These are phyloP conservation scores for Pleurostoma richardsiae DNA, from an alignment of 2,329 filamentous ascomycete species.

Conservation along the genomic window DNA sequence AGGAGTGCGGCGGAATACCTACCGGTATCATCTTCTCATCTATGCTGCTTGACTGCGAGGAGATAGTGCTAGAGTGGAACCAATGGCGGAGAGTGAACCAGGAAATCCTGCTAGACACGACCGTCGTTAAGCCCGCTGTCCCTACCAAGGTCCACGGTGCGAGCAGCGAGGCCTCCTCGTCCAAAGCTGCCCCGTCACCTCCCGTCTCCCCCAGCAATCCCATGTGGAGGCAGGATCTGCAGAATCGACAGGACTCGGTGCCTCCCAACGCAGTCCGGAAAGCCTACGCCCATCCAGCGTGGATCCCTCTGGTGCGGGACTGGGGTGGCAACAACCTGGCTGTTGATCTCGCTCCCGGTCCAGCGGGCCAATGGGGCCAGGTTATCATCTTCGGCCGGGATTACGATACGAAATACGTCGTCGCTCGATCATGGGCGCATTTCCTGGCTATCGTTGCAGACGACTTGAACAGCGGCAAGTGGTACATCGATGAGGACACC, in stretches of 20 bases:
- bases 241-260: slow-evolving; percentile 80
- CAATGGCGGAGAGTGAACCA: slow-evolving; percentile 94
- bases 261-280: slow-evolving; percentile 84
- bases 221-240: slow-evolving; percentile 80
- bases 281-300: slow-evolving; percentile 86
- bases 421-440: slow-evolving; percentile 85
- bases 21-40: slow-evolving; percentile 90
- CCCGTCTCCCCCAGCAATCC: slow-evolving; percentile 48
- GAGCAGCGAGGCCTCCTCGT: slow-evolving; percentile 62
- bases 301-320: slow-evolving; percentile 94
- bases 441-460: slow-evolving; percentile 86
- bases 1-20: slow-evolving; percentile 85
- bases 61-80: slow-evolving; percentile 96
- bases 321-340: slow-evolving; percentile 99
- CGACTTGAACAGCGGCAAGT: slow-evolving; percentile 84
- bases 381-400: slow-evolving; percentile 95
- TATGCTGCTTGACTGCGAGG: slow-evolving; percentile 97
- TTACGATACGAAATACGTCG: slow-evolving; percentile 97
- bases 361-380: slow-evolving; percentile 89
- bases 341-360: slow-evolving; percentile 86
- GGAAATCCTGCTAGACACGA: slow-evolving; percentile 68
- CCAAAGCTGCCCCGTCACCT: slow-evolving; percentile 50
- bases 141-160: slow-evolving; percentile 70
- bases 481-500: slow-evolving; percentile 87
- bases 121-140: slow-evolving; percentile 52